Base-by-base conservation (phyloP, 2,329 filamentous ascomycete species). In the Alternaria sp. region DNA sequence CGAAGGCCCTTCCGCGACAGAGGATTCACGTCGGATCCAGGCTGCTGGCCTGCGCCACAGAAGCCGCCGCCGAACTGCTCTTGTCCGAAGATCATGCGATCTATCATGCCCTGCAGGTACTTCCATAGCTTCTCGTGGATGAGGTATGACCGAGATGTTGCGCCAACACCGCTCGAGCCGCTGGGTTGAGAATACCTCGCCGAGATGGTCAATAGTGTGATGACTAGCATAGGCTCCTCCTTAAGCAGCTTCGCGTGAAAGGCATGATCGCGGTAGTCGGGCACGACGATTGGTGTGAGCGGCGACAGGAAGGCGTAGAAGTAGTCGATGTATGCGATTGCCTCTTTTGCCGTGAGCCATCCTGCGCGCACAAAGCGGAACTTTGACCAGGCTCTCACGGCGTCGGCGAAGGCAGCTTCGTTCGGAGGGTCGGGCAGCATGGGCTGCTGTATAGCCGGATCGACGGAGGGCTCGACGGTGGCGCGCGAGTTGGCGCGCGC, bases 71-170 rank as follows among this genome's bases (percentile, higher is more conserved):
- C 95, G 75, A 97, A 97, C 56, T 96, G 93, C 79, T 98, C 95
- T 77, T 97, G 95, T 9, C 94, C 96, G 92, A 94, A 98, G 41
- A 98, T 89, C 69, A 97, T 92, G 33, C 95, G 89, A 79, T 97
- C 93, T 69, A 98, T 96, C 92, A 98, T 97, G 62, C 93, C 92
- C 55, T 94, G 90, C 28, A 98, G 87, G 75, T 97, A 97, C 28
- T 90, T 92, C 96, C 96, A 99, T 6, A 98, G 87, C 79, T 96
- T 94, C 73, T 97, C 93, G 70, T 98, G 96, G 58, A 99, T 97
- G 51, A 93, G 91, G 73, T 96, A 93, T 0, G 94, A 93, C 55
- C 96, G 89, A 51, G 93, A 96, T 65, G 90, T 86, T 1, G 92
- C 91, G n/a, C 78, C 78, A 18, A 72, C 64, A 3, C 93, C 94